These are phyloP conservation scores for Taphrina flavorubra DNA, from an alignment of 1,139 yeast species.

Conservation along the genomic window DNA sequence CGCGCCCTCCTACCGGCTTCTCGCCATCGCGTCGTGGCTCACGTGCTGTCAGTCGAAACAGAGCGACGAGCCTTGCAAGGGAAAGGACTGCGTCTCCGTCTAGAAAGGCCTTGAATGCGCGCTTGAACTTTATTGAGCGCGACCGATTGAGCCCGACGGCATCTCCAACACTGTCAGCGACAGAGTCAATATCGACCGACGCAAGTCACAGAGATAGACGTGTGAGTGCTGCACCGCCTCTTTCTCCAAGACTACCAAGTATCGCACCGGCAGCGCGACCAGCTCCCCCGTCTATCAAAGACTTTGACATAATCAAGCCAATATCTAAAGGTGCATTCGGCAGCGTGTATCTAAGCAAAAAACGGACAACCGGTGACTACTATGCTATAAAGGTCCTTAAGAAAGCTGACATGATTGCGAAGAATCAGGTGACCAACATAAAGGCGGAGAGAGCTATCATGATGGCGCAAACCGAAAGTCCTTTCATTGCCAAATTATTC, in stretches of 20 bases:
- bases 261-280: conserved; percentile 56
- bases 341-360: conserved; percentile 82
- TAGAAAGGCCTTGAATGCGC: conserved; percentile 20
- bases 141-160: conserved; percentile 35
- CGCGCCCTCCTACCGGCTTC: conserved; percentile 29
- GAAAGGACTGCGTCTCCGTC: conserved; percentile 25
- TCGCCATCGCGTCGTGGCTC: conserved; percentile 35
- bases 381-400: conserved; percentile 94
- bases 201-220: conserved; percentile 36
- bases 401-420: conserved; percentile 94
- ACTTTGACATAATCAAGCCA: conserved; percentile 89
- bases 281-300: conserved; percentile 72
- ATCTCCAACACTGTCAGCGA: conserved; percentile 36
- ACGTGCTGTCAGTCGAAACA: conserved; percentile 33
- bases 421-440: conserved; percentile 93
- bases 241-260: conserved; percentile 80
- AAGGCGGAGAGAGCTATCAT: conserved; percentile 93
- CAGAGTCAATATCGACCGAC: conserved; percentile 44
- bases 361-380: conserved; percentile 87
- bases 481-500: conserved; percentile 88
- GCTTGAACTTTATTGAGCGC: conserved; percentile 24
- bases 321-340: conserved; percentile 98
- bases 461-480: conserved; percentile 95
- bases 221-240: conserved; percentile 56
- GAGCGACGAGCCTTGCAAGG: conserved; percentile 30